phyloP scores from a whole-genome alignment of 2,329 filamentous ascomycete genomes.

The Exutisphaerella laricina region DNA sequence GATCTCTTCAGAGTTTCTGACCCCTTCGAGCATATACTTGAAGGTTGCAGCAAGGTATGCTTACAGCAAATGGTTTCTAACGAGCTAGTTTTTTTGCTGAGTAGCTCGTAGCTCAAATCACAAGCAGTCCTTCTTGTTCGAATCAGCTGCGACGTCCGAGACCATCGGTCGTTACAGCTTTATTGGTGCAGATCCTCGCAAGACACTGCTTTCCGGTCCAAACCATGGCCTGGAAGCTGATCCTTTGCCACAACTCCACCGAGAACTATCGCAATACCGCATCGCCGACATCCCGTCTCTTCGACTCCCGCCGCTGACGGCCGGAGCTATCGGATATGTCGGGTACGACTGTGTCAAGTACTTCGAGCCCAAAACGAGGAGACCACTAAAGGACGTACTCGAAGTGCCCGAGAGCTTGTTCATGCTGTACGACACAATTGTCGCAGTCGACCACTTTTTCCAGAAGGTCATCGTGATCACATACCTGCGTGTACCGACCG shows the following conservation, averaged over 20 bases:
- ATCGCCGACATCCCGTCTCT: constrained; percentile 80
- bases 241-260: constrained; percentile 75
- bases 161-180: constrained; percentile 95
- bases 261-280: constrained; percentile 70
- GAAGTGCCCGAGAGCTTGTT: constrained; percentile 90
- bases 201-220: constrained; percentile 80
- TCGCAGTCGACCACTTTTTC: constrained; percentile 92
- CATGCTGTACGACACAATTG: constrained; percentile 92
- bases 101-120: constrained; percentile 52
- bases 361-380: constrained; percentile 95
- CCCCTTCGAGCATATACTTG: constrained; percentile 89
- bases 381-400: constrained; percentile 75
- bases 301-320: constrained; percentile 76
- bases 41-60: constrained; percentile 72
- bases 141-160: constrained; percentile 87
- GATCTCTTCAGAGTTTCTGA: constrained; percentile 87
- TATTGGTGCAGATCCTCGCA: constrained; percentile 71
- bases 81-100: no score
- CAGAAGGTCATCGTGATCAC: constrained; percentile 91
- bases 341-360: constrained; percentile 97
- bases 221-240: constrained; percentile 80
- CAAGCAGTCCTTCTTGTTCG: constrained; percentile 87
- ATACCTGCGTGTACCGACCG: constrained; percentile 64
- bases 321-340: constrained; percentile 92
- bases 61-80: no score